A percentile compares a stretch with the other conserved stretches of the same genome.
Conservation (phyloP, 768 basidiomycete species). For the Russula emetica region DNA sequence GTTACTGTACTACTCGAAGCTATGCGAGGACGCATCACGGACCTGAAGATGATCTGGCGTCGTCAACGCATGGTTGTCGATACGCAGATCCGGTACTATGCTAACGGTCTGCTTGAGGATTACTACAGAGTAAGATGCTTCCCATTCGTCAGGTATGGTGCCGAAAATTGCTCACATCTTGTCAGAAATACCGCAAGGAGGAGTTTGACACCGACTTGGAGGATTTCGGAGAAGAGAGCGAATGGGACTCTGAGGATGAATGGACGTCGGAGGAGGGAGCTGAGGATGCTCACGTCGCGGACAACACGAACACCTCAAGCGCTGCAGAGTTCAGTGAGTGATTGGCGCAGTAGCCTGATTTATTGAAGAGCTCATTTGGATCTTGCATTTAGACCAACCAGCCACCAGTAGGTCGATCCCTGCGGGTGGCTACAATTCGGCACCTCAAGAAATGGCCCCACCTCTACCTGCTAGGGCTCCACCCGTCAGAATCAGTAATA, state of each 20-base stretch:
- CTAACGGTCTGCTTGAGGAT: slow-evolving; percentile 22
- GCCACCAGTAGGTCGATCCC: background rate
- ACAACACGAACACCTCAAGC: background rate
- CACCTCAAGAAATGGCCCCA: background rate
- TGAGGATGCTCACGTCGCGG: too few relatives aligned
- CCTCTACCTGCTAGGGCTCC: background rate
- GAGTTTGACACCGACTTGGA: slow-evolving; percentile 19
- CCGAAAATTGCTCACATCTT: background rate
- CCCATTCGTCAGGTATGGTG: background rate
- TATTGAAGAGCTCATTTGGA: background rate
- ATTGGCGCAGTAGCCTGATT: too few relatives aligned
- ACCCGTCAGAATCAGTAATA: background rate
- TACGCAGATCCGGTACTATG: slow-evolving; percentile 19
- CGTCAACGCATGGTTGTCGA: slow-evolving; percentile 24
- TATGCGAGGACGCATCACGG: slow-evolving; percentile 6
- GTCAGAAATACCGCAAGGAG: slow-evolving; percentile 15
- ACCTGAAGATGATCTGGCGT: slow-evolving; percentile 22
- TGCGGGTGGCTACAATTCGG: background rate
- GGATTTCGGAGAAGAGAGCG: background rate
- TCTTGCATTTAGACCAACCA: background rate
- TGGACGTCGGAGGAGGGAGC: slow-evolving; percentile 18
- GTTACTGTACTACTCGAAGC: background rate
- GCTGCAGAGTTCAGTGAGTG: background rate
- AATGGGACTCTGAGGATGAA: slow-evolving; percentile 22
- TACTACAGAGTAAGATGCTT: slow-evolving; percentile 19